These are phyloP conservation scores for Eucalyptus regnans DNA, from an alignment of 345 rosid species.

Conservation along the genomic window DNA sequence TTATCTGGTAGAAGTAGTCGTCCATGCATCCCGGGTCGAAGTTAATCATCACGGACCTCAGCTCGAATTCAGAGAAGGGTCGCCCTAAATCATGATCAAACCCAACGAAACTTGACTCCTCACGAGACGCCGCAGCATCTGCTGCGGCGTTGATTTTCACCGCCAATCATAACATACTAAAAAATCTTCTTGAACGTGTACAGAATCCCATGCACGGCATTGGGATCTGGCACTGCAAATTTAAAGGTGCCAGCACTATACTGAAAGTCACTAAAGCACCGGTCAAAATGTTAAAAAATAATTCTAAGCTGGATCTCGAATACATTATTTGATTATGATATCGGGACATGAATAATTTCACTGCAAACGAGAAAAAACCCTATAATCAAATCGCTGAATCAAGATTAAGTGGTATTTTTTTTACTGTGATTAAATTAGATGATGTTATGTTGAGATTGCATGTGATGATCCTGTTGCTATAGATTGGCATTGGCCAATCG, in stretches of 20 bases:
- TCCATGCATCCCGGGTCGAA: not conserved
- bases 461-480: not conserved
- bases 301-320: not conserved
- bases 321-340: not conserved
- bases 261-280: not conserved
- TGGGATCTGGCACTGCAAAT: not conserved
- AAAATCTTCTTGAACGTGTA: not conserved
- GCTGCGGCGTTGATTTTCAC: not conserved
- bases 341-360: not conserved
- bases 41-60: not conserved
- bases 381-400: not conserved
- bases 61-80: not conserved
- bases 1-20: not conserved
- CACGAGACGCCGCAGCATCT: not conserved
- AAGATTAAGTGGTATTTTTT: not conserved
- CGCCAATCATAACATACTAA: not conserved
- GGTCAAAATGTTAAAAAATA: not conserved
- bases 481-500: not conserved
- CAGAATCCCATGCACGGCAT: not conserved
- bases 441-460: not conserved
- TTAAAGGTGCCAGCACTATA: not conserved
- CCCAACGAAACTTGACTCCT: not conserved
- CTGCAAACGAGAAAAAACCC: not conserved
- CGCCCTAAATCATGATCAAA: not conserved
- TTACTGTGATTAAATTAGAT: not conserved